Evolutionary conservation across 495 filamentous ascomycete genomes (phyloP), one percentile per base, ranked within the genome.

Genomic region (Glutinoglossum americanum): DNA sequence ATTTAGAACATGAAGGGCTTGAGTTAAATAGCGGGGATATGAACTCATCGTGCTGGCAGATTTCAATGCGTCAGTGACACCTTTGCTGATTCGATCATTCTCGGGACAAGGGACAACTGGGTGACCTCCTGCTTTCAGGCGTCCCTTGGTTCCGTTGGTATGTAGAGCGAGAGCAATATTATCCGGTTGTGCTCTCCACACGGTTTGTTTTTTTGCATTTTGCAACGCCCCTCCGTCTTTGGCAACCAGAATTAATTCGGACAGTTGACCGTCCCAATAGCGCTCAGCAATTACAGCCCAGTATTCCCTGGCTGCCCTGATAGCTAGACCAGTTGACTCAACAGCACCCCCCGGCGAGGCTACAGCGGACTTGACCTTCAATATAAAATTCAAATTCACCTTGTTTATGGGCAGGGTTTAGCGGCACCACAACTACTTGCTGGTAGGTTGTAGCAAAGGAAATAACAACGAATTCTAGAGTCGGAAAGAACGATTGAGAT

Each of bases 351-450:
- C 70, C 3, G 86, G 83, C 10, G 89, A 72, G 4, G 83, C 76
- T 47, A 90, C 69, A 39, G 80, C 81, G 10, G 84, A 85, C 62
- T 76, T 83, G 74, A 67, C 90, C 85, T 35, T 85, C 80, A 61
- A 90, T 88, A 67, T 89, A 92, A 69, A 92, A 89, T 67, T 90
- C 85, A 65, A 90, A 89, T 66, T 90, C 86, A 28, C 80, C 79
- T 64, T 89, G 83, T 71, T 87, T 89, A 70, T 92, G 89, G 28
- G 79, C 82, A 23, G 85, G 78, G 68, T 90, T 89, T 55, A 92
- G 71, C 3, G 86, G 86, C 4, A 86, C 86, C 25, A 85, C 86
- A 61, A 88, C 83, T 28, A 72, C 81, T 59, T 85, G 77, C 70
- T 90, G 86, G 76, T 79, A 83, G 7, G 84, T 77, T 15, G 79